Base-by-base conservation (phyloP, 2,329 filamentous ascomycete species). In the Ophiostoma angusticollis region DNA sequence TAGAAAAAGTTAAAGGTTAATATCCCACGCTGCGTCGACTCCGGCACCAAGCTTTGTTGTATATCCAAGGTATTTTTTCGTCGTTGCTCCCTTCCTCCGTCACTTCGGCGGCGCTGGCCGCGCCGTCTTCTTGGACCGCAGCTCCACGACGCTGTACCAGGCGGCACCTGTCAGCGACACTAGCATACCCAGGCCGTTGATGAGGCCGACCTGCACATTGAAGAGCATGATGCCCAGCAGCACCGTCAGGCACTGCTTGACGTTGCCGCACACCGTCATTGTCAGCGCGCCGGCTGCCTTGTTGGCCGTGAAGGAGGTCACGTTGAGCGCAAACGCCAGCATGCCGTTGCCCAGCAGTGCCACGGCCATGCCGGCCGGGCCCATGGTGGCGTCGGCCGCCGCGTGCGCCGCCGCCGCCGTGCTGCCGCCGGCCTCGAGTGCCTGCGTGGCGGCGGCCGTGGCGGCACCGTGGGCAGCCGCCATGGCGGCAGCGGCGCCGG, bases 241-340 rank as follows among this genome's bases (percentile, higher is more conserved):
- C 11, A 74, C 68, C 1, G 70, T 73, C 31, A 73, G 52, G 44
- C 67, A 68, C 52, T 74, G 70, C 58, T 74, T 74, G 41, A 74
- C 56, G 49, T 74, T 74, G 39, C 67, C 70, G 44, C 69, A 72
- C 5, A 75, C 68, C 6, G 69, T 72, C 65, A 75, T 74, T 27
- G 70, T 74, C 40, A 75, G 53, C 14, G 70, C 70, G 37, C 71
- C 70, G 6, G 69, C 65, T 27, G 68, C 57, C 55, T 72, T 72
- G 55, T 74, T 74, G 38, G 71, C 70, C 42, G 66, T 65, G 54
- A 75, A 74, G 4, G 67, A 72, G 24, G 68, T 64, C 30, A 73
- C 62, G 49, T 74, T 75, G 42, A 74, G 63, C 6, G 67, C 56
- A 39, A 74, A 69, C 9, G 71, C 71, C 12, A 74, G 59, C 37